A percentile compares a stretch with the other conserved stretches of the same genome.
phyloP scores from a whole-genome alignment of 2,329 filamentous ascomycete genomes.

The Alternaria metachromatica region DNA sequence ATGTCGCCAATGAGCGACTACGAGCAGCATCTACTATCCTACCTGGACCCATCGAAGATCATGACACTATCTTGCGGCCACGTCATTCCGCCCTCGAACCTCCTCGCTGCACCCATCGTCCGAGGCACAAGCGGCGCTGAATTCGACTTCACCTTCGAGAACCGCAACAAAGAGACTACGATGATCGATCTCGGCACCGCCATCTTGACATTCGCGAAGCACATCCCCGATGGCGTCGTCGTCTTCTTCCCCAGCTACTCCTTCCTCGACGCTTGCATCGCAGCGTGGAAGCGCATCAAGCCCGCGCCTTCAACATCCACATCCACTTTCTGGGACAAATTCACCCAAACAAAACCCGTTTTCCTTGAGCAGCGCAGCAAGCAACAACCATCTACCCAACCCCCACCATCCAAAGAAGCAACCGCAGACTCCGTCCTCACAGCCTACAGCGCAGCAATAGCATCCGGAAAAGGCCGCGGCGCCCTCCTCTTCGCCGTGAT shows the following conservation, averaged over 20 bases:
- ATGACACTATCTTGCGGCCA: conserved; percentile 91
- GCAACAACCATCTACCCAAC: conserved; percentile 60
- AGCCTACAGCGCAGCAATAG: conserved; percentile 74
- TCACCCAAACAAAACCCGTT: conserved; percentile 64
- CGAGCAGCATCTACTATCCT: conserved; percentile 81
- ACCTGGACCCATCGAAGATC: conserved; percentile 67
- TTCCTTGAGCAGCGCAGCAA: conserved; percentile 48
- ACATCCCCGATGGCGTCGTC: conserved; percentile 87
- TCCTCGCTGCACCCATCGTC: conserved; percentile 77
- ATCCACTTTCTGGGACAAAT: conserved; percentile 59
- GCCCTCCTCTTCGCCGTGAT: conserved; percentile 89
- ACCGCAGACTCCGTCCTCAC: conserved; percentile 72
- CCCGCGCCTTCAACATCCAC: conserved; percentile 5
- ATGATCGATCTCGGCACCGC: conserved; percentile 76
- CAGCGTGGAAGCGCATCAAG: conserved; percentile 50
- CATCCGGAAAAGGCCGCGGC: conserved; percentile 60
- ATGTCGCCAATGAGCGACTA: conserved; percentile 98
- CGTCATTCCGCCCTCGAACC: conserved; percentile 82
- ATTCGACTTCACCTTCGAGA: conserved; percentile 90
- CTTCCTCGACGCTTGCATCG: conserved; percentile 76
- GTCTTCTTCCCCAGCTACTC: conserved; percentile 96
- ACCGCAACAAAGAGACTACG: conserved; percentile 71
- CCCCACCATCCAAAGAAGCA: conserved; percentile 58
- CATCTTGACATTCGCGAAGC: conserved; percentile 72
- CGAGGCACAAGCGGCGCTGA: conserved; percentile 56